Base-by-base conservation (phyloP, 345 rosid species). In the Nephelium lappaceum region DNA sequence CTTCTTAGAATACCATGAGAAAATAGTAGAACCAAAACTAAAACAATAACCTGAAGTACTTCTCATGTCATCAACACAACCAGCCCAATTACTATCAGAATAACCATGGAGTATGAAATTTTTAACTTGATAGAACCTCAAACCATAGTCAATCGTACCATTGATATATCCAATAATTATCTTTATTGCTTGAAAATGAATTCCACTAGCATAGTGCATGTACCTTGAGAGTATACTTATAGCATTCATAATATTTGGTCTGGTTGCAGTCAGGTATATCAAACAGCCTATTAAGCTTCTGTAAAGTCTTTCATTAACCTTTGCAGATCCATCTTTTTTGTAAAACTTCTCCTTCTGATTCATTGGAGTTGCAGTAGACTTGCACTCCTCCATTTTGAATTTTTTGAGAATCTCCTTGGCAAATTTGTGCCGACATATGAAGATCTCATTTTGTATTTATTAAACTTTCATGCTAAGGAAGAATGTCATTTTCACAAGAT, bases 1-100 rank as follows among this genome's bases (percentile, higher is more conserved):
- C 45, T 79, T 79, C 51, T 72, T 79, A 5, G 77, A 79, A n/a
- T 14, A 6, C 79, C 73, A 76, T 25, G 72, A 57, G 18, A 78
- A 41, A 23, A 19, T 6, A 4, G 14, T 42, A 5, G 43, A 39
- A 69, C n/a, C n/a, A n/a, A n/a, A n/a, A n/a, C n/a, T n/a, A n/a
- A n/a, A n/a, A n/a, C n/a, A n/a, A n/a, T n/a, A 78, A 38, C 19
- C 14, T 21, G 19, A 78, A 78, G n/a, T n/a, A n/a, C n/a, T n/a
- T n/a, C n/a, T n/a, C n/a, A n/a, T n/a, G n/a, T n/a, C n/a, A n/a
- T n/a, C n/a, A n/a, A n/a, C n/a, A n/a, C n/a, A n/a, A n/a, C n/a
- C n/a, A n/a, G n/a, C n/a, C n/a, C n/a, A n/a, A 38, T 45, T 21
- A 57, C 15, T 38, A 15, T 69, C 76, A 4, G 75, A 70, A 38